Evolutionary conservation across 148 eudicot genomes (phyloP), one percentile per base, ranked within the genome.

Genomic region (Rheum nobile): DNA sequence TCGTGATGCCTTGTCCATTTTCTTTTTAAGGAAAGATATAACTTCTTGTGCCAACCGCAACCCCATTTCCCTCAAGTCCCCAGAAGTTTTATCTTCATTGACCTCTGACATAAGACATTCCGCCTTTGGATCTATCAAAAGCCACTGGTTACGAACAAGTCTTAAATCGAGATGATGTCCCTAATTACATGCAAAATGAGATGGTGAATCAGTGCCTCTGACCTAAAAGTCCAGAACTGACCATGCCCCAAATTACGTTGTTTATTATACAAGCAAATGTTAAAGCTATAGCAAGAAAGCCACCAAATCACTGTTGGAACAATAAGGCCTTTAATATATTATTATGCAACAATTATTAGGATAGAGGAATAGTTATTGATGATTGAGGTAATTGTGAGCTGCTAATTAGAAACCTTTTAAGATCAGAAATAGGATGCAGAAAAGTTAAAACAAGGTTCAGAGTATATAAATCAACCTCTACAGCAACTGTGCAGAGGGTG

Each of bases 41-140:
- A 90, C 96, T 83, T 95, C 98, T 79, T 91, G 84, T 39, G 97
- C 98, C 69, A 95, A 84, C 80, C 98, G 81, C 17, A 80, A 80
- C 70, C 98, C 98, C 98, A 95, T 95, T 90, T 95, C 98, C 80
- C 98, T 82, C 70, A 95, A 87, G 82, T 95, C 98, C 9, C 93
- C 98, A 37, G 96, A 91, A 44, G 98, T 95, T 84, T 91, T 95
- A 72, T 95, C 98, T 82, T 95, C 98, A 74, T 95, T 95, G 44
- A 77, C 93, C 83, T 91, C 98, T 35, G 98, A 95, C 98, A 95
- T 90, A 31, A 95, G 90, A 90, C 85, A 88, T 73, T 95, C 98
- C 34, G 79, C 85, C 80, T 91, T 92, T 21, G 98, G 97, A 84
- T 95, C 98, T 78, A 95, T 79, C 78, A 91, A 77, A 81, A 95